Percentiles rank a stretch among this genome's conserved stretches.
Evolutionary conservation across 768 basidiomycete genomes (phyloP).

Genomic region (Hortiboletus campestris): DNA sequence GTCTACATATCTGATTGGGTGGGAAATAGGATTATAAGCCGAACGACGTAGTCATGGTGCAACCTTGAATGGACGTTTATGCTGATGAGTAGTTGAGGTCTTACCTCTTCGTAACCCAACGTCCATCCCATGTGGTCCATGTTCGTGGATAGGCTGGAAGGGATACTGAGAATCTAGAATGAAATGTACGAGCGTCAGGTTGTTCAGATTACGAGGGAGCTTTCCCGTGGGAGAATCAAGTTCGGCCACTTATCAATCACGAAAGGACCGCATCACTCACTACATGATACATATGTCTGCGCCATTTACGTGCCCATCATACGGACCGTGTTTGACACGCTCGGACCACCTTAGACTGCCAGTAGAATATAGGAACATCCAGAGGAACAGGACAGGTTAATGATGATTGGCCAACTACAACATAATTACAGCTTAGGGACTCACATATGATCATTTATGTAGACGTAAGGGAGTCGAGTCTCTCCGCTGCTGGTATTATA

Average conservation of each 20-base stretch:
- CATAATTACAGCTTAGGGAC: no score
- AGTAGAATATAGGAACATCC: no score
- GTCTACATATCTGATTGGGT: slow-evolving; percentile 31
- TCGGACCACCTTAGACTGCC: no score
- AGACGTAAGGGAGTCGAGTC: no score
- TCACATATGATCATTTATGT: no score
- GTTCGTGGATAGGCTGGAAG: slow-evolving; percentile 24
- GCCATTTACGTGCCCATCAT: no score
- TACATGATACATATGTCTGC: no score
- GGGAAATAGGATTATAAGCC: background rate
- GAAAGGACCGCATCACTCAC: no score
- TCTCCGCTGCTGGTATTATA: no score
- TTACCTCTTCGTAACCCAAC: slow-evolving; percentile 38
- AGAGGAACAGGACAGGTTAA: no score
- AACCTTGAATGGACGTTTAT: background rate
- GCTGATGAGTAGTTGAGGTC: background rate
- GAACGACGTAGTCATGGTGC: background rate
- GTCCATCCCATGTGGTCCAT: slow-evolving; percentile 35
- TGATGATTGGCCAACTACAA: no score
- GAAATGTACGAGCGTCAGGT: slow-evolving; percentile 39
- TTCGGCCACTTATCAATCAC: slow-evolving; percentile 23
- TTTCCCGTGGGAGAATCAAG: slow-evolving; percentile 27
- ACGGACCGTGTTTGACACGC: no score
- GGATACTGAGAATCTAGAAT: slow-evolving; percentile 36
- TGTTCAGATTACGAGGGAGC: slow-evolving; percentile 37